Evolutionary conservation across 345 rosid genomes (phyloP).

Genomic region (Litchi chinensis): DNA sequence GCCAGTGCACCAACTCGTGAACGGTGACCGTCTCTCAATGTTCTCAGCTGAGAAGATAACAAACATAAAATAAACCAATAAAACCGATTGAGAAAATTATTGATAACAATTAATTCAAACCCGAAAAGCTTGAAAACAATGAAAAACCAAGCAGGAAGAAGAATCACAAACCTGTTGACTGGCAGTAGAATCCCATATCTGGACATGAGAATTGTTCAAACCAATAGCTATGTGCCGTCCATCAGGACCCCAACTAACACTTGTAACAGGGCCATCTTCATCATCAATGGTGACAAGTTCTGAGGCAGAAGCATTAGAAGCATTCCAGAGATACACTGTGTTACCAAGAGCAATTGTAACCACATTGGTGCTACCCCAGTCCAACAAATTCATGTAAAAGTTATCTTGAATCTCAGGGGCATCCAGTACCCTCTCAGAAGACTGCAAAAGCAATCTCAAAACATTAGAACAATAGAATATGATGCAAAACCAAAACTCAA

Average conservation of each 20-base stretch:
- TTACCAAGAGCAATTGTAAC: conserved; percentile 40
- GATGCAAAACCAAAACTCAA: too few species aligned
- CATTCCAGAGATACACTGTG: conserved; percentile 48
- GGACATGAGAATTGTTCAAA: conserved; percentile 49
- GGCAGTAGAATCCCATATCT: conserved; percentile 45
- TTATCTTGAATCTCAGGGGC: conserved; percentile 45
- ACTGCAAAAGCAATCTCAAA: conserved; percentile 23
- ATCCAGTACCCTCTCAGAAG: conserved; percentile 48
- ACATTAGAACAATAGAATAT: neutral
- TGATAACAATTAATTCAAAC: neutral
- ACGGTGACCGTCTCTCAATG: conserved; percentile 36
- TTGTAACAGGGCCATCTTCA: conserved; percentile 48
- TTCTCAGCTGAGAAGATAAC: conserved; percentile 28
- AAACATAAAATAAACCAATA: neutral
- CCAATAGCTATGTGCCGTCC: conserved; percentile 47
- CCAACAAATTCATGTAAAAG: conserved; percentile 46
- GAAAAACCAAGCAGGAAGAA: neutral
- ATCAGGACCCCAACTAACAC: conserved; percentile 53
- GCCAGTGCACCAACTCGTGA: conserved; percentile 39
- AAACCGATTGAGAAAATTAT: neutral
- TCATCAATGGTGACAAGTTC: conserved; percentile 47
- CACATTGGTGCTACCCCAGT: conserved; percentile 48
- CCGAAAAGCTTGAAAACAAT: neutral
- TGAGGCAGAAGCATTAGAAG: conserved; percentile 38
- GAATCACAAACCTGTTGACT: conserved; percentile 25